A percentile compares a stretch with the other conserved stretches of the same genome.
These are phyloP conservation scores for Endoconidiophora laricicola DNA, from an alignment of 2,329 filamentous ascomycete genomes.

Conservation along the genomic window DNA sequence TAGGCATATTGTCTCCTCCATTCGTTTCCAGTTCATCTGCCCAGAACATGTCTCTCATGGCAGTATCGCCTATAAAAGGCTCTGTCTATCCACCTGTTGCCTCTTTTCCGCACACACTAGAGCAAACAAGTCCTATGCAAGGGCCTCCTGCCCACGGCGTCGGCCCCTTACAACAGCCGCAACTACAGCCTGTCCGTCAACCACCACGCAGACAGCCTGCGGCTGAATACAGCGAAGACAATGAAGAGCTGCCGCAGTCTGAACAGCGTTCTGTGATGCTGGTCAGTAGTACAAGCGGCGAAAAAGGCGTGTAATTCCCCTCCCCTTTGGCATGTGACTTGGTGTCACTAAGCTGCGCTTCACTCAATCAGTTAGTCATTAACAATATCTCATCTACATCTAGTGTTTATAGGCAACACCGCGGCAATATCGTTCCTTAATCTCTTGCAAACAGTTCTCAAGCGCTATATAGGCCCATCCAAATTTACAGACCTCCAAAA, in stretches of 20 bases:
- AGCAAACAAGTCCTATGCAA: not conserved
- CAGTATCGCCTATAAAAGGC: too few relatives aligned
- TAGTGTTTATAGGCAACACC: slow-evolving; percentile 12
- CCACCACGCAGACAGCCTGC: not conserved
- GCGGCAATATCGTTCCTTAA: slow-evolving; percentile 13
- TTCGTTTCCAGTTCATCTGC: too few relatives aligned
- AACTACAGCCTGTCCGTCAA: not conserved
- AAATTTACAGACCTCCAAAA: slow-evolving; percentile 12
- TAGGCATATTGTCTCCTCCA: too few relatives aligned
- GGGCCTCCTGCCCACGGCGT: not conserved
- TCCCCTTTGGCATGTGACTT: not conserved
- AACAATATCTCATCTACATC: not conserved
- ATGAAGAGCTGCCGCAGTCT: not conserved
- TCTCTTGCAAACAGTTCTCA: slow-evolving; percentile 12
- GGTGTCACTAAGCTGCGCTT: too few relatives aligned
- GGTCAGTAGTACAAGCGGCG: slow-evolving; percentile 5
- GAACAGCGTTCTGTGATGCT: slow-evolving; percentile 11
- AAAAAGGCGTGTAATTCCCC: slow-evolving; percentile 7
- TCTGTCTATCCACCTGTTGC: too few relatives aligned
- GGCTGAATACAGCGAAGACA: not conserved
- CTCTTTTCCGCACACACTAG: too few relatives aligned
- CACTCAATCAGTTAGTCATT: not conserved
- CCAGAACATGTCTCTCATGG: too few relatives aligned
- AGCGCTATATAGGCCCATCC: slow-evolving; percentile 12
- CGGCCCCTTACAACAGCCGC: not conserved